phyloP scores from a whole-genome alignment of 495 filamentous ascomycete species.

The Podospora bellae-mahoneyi region DNA sequence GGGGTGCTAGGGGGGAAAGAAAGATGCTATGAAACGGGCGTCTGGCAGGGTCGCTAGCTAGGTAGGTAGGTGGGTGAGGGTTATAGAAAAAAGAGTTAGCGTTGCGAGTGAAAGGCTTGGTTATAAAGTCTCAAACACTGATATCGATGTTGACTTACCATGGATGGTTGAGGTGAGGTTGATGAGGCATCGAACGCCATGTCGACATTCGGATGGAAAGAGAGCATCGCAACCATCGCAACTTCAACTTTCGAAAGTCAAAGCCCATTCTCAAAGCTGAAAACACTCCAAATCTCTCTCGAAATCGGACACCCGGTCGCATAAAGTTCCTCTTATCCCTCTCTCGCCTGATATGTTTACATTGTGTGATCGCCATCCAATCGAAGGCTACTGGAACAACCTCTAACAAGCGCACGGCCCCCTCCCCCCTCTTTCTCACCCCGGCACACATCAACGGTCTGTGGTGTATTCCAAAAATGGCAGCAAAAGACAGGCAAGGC shows the following conservation, averaged over 20 bases:
- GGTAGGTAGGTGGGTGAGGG: no score
- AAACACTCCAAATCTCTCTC: not conserved
- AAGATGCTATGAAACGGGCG: not conserved
- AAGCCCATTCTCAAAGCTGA: not conserved
- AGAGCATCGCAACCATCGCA: no score
- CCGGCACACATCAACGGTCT: not conserved
- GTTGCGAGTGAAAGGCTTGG: not conserved
- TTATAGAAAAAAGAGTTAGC: not conserved
- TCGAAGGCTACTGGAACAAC: conserved; percentile 32
- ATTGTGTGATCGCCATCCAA: conserved; percentile 28
- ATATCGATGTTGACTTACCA: not conserved
- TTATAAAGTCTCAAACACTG: not conserved
- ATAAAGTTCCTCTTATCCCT: not conserved
- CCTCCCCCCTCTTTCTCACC: not conserved
- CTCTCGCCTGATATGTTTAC: conserved; percentile 10
- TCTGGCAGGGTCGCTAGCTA: not conserved
- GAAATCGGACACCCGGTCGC: not conserved
- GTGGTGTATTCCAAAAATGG: not conserved
- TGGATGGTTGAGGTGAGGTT: no score
- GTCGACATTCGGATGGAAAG: not conserved
- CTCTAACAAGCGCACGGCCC: conserved; percentile 25
- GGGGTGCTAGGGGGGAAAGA: not conserved
- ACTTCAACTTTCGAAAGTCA: not conserved
- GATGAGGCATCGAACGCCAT: no score
- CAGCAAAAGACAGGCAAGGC: not conserved